These are phyloP conservation scores for Suhomyces bribrorum DNA, from an alignment of 1,139 yeast species.

Conservation along the genomic window DNA sequence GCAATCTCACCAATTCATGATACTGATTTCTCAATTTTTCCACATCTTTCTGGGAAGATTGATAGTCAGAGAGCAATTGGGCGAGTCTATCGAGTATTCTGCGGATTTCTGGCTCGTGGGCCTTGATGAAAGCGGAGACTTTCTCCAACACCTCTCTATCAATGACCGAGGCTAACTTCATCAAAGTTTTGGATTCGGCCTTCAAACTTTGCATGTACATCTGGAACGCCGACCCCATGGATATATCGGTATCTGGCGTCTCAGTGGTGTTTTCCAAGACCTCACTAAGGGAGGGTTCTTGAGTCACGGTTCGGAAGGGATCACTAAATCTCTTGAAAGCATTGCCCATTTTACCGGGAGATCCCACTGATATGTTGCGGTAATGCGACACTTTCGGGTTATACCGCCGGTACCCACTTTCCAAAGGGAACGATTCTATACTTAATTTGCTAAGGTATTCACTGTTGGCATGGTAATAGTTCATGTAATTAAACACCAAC, in stretches of 20 bases:
- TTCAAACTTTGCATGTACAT: slow-evolving; percentile 17
- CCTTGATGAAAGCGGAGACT: slow-evolving; percentile 39
- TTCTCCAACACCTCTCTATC: slow-evolving; percentile 40
- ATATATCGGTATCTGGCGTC: background rate
- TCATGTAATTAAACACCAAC: slow-evolving; percentile 42
- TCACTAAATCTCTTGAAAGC: slow-evolving; percentile 16
- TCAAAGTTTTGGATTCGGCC: slow-evolving; percentile 28
- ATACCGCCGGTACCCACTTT: slow-evolving; percentile 24
- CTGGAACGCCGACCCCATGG: slow-evolving; percentile 15
- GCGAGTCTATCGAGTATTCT: slow-evolving; percentile 27
- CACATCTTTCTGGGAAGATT: slow-evolving; percentile 24
- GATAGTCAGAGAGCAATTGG: slow-evolving; percentile 31
- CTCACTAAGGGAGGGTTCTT: slow-evolving; percentile 6
- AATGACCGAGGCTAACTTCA: slow-evolving; percentile 35
- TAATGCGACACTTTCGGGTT: slow-evolving; percentile 1
- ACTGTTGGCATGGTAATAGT: slow-evolving; percentile 40
- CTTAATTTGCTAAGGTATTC: slow-evolving; percentile 33
- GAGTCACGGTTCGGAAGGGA: slow-evolving; percentile 13
- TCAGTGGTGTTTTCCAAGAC: background rate
- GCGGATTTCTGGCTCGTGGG: slow-evolving; percentile 39
- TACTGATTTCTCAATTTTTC: slow-evolving; percentile 35
- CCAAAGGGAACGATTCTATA: slow-evolving; percentile 25
- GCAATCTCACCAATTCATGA: slow-evolving; percentile 32
- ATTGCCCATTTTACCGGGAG: slow-evolving; percentile 5
- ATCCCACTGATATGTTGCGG: background rate